Percentiles rank a stretch among this genome's conserved stretches.
These are phyloP conservation scores for Aotearoamyces nothofagi DNA, from an alignment of 2,329 filamentous ascomycete genomes.

Conservation along the genomic window DNA sequence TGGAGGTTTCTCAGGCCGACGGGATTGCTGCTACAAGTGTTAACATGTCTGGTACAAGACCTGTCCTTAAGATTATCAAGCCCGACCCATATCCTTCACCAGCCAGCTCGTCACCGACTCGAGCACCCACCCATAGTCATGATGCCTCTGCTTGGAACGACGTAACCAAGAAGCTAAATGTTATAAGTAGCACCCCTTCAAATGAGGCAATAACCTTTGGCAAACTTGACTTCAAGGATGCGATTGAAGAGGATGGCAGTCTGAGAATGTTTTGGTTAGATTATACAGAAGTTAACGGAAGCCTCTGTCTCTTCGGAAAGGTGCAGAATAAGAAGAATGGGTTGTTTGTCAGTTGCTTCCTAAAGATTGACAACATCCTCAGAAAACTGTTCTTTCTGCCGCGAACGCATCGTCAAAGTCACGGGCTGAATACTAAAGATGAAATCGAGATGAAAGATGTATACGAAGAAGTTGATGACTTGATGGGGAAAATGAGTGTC, in stretches of 20 bases:
- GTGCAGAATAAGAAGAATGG: conserved; percentile 77
- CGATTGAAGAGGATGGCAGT: conserved; percentile 86
- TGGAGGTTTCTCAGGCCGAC: conserved; percentile 71
- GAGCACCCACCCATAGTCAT: conserved; percentile 40
- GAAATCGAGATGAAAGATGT: conserved; percentile 79
- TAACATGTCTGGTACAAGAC: conserved; percentile 71
- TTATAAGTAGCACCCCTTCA: conserved; percentile 60
- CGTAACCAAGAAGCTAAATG: conserved; percentile 72
- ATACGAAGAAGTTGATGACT: conserved; percentile 71
- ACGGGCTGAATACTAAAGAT: conserved; percentile 52
- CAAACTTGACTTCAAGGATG: conserved; percentile 71
- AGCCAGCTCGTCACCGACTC: conserved; percentile 60
- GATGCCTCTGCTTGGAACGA: conserved; percentile 82
- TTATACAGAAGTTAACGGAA: conserved; percentile 85
- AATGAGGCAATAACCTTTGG: conserved; percentile 50
- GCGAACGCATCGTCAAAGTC: conserved; percentile 51
- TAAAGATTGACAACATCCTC: conserved; percentile 89
- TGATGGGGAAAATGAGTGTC: conserved; percentile 81
- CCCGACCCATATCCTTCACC: conserved; percentile 52
- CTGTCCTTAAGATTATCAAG: conserved; percentile 61
- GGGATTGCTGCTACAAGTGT: conserved; percentile 57
- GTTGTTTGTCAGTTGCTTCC: conserved; percentile 76
- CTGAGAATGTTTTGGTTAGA: conserved; percentile 95
- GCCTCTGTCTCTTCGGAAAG: conserved; percentile 88
- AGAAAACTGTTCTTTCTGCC: conserved; percentile 90